Conservation (phyloP, 352 stramenopile genomes). For the Albugo candida region DNA sequence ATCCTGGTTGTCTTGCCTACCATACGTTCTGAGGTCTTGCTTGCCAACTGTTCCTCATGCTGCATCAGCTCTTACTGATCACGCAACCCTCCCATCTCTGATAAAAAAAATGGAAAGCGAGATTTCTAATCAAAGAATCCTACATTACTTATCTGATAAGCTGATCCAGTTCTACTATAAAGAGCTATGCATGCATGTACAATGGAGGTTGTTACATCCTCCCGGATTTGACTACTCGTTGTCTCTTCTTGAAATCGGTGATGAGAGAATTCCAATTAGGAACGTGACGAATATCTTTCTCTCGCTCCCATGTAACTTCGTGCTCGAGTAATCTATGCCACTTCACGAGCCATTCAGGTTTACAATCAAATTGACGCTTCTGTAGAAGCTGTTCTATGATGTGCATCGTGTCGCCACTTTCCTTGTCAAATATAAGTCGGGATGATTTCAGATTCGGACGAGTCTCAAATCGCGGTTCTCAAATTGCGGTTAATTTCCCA, state of each 20-base stretch:
- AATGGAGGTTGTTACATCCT: background rate
- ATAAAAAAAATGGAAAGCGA: no score
- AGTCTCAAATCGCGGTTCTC: background rate
- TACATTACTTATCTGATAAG: no score
- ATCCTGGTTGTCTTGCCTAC: no score
- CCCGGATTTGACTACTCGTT: background rate
- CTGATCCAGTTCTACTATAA: no score
- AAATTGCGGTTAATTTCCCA: background rate
- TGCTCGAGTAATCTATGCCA: background rate
- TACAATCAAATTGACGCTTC: slow-evolving; percentile 7
- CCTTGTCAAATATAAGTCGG: slow-evolving; percentile 1
- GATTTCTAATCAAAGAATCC: no score
- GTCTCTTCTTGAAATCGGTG: background rate
- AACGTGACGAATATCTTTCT: slow-evolving; percentile 1
- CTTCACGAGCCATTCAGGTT: slow-evolving; percentile 7
- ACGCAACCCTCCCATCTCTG: no score
- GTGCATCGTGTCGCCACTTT: background rate
- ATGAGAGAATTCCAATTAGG: slow-evolving; percentile 1
- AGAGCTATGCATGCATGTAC: no score
- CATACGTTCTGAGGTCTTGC: no score
- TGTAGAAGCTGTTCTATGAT: slow-evolving; percentile 5
- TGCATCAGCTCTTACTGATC: no score
- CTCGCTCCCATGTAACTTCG: slow-evolving; percentile 4
- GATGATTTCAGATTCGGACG: background rate
- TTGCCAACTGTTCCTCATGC: no score